Evolutionary conservation across 768 basidiomycete genomes (phyloP).

Genomic region (Agrocybe chaxingu): DNA sequence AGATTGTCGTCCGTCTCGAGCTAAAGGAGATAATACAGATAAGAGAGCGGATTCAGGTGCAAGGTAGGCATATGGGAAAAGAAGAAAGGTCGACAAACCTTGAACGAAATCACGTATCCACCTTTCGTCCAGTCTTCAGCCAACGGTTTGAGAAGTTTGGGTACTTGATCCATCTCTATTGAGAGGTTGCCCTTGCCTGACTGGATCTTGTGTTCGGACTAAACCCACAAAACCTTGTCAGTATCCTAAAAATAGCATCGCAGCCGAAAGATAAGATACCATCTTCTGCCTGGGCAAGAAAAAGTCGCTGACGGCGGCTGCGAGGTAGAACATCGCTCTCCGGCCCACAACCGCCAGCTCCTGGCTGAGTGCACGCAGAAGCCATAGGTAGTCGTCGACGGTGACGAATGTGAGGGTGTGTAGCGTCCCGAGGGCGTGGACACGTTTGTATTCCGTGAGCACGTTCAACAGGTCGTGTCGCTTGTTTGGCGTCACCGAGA

Average conservation of each 20-base stretch:
- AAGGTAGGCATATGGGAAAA: neutral
- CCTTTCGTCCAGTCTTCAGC: slow-evolving; percentile 91
- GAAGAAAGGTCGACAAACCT: slow-evolving; percentile 47
- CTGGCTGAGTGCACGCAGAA: slow-evolving; percentile 64
- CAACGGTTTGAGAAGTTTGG: slow-evolving; percentile 90
- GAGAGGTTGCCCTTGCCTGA: slow-evolving; percentile 90
- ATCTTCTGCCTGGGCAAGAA: slow-evolving; percentile 87
- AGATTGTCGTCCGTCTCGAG: slow-evolving; percentile 87
- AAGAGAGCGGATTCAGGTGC: neutral
- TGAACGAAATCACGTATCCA: slow-evolving; percentile 95
- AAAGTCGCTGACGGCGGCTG: slow-evolving; percentile 97
- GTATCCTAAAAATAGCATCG: neutral
- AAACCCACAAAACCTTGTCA: neutral
- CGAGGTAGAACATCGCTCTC: slow-evolving; percentile 82
- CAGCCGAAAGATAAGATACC: slow-evolving; percentile 43
- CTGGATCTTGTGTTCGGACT: slow-evolving; percentile 99
- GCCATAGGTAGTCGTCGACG: slow-evolving; percentile 91
- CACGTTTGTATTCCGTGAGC: slow-evolving; percentile 67
- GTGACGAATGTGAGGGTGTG: slow-evolving; percentile 86
- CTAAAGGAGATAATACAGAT: slow-evolving; percentile 34
- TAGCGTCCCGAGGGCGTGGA: slow-evolving; percentile 60
- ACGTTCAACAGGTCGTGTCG: slow-evolving; percentile 66
- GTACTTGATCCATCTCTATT: slow-evolving; percentile 99
- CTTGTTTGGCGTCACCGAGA: slow-evolving; percentile 61
- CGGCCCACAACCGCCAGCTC: too few relatives aligned